Evolutionary conservation across 2,329 filamentous ascomycete genomes (phyloP), one percentile per base, ranked within the genome.

Genomic region (Amauroascus niger): DNA sequence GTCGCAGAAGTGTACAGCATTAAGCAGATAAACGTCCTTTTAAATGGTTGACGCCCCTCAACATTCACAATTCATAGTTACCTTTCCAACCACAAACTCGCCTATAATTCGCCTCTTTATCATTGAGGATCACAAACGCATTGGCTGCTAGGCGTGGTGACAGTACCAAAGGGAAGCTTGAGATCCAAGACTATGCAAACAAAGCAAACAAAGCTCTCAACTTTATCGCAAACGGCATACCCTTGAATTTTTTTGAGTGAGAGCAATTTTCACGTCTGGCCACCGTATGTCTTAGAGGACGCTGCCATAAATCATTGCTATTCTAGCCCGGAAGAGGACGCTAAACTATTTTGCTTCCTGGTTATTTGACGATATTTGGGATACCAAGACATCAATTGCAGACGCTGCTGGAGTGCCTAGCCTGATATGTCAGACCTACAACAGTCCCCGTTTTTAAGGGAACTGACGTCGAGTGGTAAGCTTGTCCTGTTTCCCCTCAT

Each of bases 391-490:
- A 20, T 11, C 41, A n/a, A n/a, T 16, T 47, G 44, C 26, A 33
- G 30, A 13, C 28, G 28, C 41, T 24, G 32, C 20, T 1, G 28
- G 6, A 26, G 28, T 1, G 32, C n/a, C 16, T 13, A 49, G 46
- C 9, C 6, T 30, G 16, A 39, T 8, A 52, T 47, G 39, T 45
- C 46, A 28, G 55, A 74, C 57, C 61, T 73, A 32, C 70, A 74
- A 59, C 76, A 74, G 54, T 77, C 71, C 58, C 86, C 87, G 5
- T 94, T 94, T 61, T 84, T 94, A 59, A 86, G 83, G 69, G 84
- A 90, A 66, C 81, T 94, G 59, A 87, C 87, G 53, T 90, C 88
- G 33, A 93, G 86, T 72, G 87, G 88, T 91, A 67, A 58, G 79
- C 73, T 14, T 24, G 20, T 40, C n/a, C 7, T 8, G 16, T 20